phyloP scores from a whole-genome alignment of 2,329 filamentous ascomycete genomes.

The Huntiella bhutanensis region DNA sequence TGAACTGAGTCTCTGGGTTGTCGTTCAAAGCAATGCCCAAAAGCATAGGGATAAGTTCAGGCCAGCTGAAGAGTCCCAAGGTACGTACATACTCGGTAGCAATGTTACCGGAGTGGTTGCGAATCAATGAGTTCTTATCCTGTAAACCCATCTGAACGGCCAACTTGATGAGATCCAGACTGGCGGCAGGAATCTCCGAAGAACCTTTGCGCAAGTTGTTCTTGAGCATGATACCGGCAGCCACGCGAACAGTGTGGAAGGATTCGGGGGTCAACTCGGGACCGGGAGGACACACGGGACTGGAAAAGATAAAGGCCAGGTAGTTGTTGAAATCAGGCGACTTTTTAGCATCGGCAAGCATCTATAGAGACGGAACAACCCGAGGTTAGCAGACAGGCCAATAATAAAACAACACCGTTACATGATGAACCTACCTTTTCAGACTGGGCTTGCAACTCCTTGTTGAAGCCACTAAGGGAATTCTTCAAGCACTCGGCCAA shows the following conservation, averaged over 20 bases:
- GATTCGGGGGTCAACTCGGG: conserved; percentile 39
- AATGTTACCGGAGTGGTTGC: conserved; percentile 78
- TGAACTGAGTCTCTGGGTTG: conserved; percentile 34
- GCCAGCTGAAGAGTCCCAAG: conserved; percentile 78
- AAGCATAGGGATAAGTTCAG: conserved; percentile 70
- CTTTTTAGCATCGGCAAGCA: conserved; percentile 74
- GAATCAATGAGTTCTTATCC: conserved; percentile 64
- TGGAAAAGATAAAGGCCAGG: conserved; percentile 76
- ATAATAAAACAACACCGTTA: neutral
- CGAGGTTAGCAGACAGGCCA: too few relatives aligned
- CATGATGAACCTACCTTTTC: conserved; percentile 45
- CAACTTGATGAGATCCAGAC: conserved; percentile 59
- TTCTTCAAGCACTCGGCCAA: conserved; percentile 78
- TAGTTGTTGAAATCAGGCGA: conserved; percentile 97
- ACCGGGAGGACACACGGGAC: conserved; percentile 39
- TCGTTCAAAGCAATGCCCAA: conserved; percentile 59
- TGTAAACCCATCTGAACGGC: conserved; percentile 62
- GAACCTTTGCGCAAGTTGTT: conserved; percentile 69
- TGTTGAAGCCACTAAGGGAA: conserved; percentile 72
- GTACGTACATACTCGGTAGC: conserved; percentile 79
- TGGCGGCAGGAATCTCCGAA: conserved; percentile 55
- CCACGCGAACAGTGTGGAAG: conserved; percentile 62
- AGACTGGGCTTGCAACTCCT: conserved; percentile 67
- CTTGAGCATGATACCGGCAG: conserved; percentile 87
- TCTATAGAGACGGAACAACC: conserved; percentile 31